Evolutionary conservation across 495 filamentous ascomycete species (phyloP), one percentile per base, ranked within the genome.

Genomic region (Penicillium pancosmium): DNA sequence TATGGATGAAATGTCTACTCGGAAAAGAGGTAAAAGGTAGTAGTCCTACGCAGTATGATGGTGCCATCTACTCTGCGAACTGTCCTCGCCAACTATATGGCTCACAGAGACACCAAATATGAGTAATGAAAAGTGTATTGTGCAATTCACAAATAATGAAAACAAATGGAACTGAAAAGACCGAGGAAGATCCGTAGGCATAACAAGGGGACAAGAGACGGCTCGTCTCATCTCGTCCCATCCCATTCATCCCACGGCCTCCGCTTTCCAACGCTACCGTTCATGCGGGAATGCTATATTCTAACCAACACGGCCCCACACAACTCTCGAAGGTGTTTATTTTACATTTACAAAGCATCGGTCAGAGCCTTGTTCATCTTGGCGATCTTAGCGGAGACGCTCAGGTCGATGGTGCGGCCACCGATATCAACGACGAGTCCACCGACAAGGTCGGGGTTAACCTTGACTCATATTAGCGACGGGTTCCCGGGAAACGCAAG

Each of bases 341-440:
- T 72, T 66, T 71, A 66, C 68, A 78, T 92, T 92, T 92, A 98
- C 88, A 98, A 79, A 73, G 89, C 84, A 80, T 98, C 95, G 61
- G 84, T 91, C 68, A 98, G 88, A 72, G 96, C 88, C 88, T 98
- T 98, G 90, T 98, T 98, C 87, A 98, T 89, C 85, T 92, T 95
- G 75, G 90, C 82, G 78, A 98, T 89, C 86, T 91, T 94, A 71
- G 91, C 81, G 13, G 94, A 94, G 66, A 98, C 91, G 80, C 89
- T 93, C 59, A 97, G 89, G 78, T 98, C 94, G 71, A 98, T 94
- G 71, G 94, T 98, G 68, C 95, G 89, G 83, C 97, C 95, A 68
- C 92, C 93, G 66, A 98, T 90, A 77, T 98, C 93, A 68, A 98
- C 94, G 61, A 98, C 77, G 52, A 98, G 88, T 19, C 94, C 94